These are phyloP conservation scores for Suillus discolor DNA, from an alignment of 768 basidiomycete genomes.

Conservation along the genomic window DNA sequence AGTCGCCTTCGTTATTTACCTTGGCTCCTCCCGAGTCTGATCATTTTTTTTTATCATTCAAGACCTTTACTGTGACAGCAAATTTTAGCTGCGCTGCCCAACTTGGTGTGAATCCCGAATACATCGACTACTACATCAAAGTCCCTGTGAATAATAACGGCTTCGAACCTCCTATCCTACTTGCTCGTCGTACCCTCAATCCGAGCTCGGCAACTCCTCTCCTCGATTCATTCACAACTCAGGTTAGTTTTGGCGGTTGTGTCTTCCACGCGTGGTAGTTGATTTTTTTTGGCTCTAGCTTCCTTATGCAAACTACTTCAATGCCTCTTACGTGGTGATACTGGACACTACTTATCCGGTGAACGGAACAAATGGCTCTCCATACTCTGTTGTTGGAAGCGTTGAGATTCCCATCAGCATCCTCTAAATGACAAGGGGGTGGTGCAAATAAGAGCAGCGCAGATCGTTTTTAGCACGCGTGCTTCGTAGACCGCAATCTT, in stretches of 20 bases:
- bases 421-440: not conserved
- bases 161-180: slow-evolving; percentile 31
- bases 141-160: slow-evolving; percentile 35
- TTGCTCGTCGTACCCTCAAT: slow-evolving; percentile 23
- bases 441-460: not conserved
- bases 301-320: slow-evolving; percentile 26
- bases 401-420: slow-evolving; percentile 16
- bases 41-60: not conserved
- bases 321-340: slow-evolving; percentile 25
- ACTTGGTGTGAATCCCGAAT: slow-evolving; percentile 22
- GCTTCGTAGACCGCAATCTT: not conserved
- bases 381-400: slow-evolving; percentile 27
- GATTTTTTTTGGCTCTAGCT: slow-evolving; percentile 19
- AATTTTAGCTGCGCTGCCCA: slow-evolving; percentile 30
- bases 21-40: slow-evolving; percentile 9
- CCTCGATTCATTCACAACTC: slow-evolving; percentile 19
- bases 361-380: slow-evolving; percentile 22
- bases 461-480: not conserved
- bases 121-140: slow-evolving; percentile 36
- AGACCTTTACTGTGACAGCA: slow-evolving; percentile 25
- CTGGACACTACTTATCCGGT: slow-evolving; percentile 26
- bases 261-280: not conserved
- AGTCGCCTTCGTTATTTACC: not conserved
- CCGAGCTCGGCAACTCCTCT: slow-evolving; percentile 8
- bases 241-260: slow-evolving; percentile 14